A percentile compares a stretch with the other conserved stretches of the same genome.
These are phyloP conservation scores for Penicillium brasilianum DNA, from an alignment of 2,329 filamentous ascomycete genomes.

Conservation along the genomic window DNA sequence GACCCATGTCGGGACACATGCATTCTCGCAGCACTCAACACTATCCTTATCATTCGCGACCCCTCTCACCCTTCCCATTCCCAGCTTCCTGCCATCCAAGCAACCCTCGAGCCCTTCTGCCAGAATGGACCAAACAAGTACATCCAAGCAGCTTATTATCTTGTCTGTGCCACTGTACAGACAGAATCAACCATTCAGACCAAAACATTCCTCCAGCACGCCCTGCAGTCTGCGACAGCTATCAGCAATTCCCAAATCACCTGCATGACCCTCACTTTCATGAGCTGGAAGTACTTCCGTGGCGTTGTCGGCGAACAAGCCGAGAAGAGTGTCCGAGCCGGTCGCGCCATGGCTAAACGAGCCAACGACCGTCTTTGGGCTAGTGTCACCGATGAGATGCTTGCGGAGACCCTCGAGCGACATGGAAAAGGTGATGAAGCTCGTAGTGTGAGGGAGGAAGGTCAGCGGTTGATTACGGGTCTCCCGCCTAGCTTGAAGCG, in stretches of 20 bases:
- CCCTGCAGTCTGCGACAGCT: constrained; percentile 70
- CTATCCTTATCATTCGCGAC: constrained; percentile 73
- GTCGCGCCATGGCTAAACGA: constrained; percentile 68
- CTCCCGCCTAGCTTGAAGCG: constrained; percentile 46
- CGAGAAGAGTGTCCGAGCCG: constrained; percentile 74
- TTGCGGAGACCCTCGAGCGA: constrained; percentile 74
- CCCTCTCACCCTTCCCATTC: constrained; percentile 62
- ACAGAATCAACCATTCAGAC: constrained; percentile 73
- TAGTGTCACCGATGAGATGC: constrained; percentile 79
- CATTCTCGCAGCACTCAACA: constrained; percentile 68
- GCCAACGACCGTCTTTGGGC: constrained; percentile 76
- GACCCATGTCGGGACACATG: constrained; percentile 67
- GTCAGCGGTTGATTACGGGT: constrained; percentile 44
- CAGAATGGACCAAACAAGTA: constrained; percentile 72
- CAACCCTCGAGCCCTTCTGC: constrained; percentile 71
- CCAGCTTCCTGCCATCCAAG: constrained; percentile 65
- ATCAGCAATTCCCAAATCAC: constrained; percentile 78
- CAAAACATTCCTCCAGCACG: constrained; percentile 76
- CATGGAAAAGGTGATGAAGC: constrained; percentile 67
- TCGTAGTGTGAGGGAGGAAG: constrained; percentile 51
- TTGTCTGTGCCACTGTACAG: constrained; percentile 73
- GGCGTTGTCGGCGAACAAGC: constrained; percentile 81
- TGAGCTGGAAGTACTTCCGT: constrained; percentile 81
- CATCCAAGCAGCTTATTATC: constrained; percentile 76
- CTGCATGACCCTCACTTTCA: constrained; percentile 82